A percentile compares a stretch with the other conserved stretches of the same genome.
These are phyloP conservation scores for Dillenia suffruticosa DNA, from an alignment of 164 flowering plant genomes.

Conservation along the genomic window DNA sequence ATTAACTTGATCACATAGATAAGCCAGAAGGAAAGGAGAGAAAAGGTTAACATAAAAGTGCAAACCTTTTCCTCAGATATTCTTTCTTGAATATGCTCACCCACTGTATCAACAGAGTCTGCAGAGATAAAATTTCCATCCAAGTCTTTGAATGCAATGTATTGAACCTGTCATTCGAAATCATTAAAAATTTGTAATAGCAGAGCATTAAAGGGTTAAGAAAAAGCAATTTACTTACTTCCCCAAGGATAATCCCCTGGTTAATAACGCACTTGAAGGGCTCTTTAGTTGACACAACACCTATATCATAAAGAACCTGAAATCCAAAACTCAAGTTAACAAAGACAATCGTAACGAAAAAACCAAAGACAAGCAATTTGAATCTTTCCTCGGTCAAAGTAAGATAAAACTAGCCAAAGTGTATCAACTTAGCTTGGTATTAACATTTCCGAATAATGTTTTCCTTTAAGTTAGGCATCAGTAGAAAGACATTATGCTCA, in stretches of 20 bases:
- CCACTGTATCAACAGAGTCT: slow-evolving; percentile 33
- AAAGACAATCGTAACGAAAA: neutral
- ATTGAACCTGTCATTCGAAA: slow-evolving; percentile 65
- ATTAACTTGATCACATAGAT: neutral
- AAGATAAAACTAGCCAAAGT: too few relatives aligned
- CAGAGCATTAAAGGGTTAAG: neutral
- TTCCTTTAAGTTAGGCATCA: too few relatives aligned
- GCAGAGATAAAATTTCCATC: slow-evolving; percentile 74
- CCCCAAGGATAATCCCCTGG: slow-evolving; percentile 97
- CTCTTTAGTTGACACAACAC: slow-evolving; percentile 88
- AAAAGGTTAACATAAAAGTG: slow-evolving; percentile 4
- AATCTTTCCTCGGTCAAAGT: too few relatives aligned
- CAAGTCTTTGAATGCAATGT: slow-evolving; percentile 55
- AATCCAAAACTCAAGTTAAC: slow-evolving; percentile 8
- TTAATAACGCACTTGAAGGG: slow-evolving; percentile 98
- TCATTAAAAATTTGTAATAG: slow-evolving; percentile 20
- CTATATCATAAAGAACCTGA: slow-evolving; percentile 95
- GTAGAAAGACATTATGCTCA: too few relatives aligned
- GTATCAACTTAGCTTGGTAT: too few relatives aligned
- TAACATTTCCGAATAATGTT: too few relatives aligned
- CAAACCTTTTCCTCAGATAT: slow-evolving; percentile 76
- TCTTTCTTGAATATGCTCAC: slow-evolving; percentile 48
- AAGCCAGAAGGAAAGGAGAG: slow-evolving; percentile 2
- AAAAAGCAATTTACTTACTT: slow-evolving; percentile 46
- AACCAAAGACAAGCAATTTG: too few relatives aligned